These are phyloP conservation scores for Suillus americanus DNA, from an alignment of 768 basidiomycete species.

Conservation along the genomic window DNA sequence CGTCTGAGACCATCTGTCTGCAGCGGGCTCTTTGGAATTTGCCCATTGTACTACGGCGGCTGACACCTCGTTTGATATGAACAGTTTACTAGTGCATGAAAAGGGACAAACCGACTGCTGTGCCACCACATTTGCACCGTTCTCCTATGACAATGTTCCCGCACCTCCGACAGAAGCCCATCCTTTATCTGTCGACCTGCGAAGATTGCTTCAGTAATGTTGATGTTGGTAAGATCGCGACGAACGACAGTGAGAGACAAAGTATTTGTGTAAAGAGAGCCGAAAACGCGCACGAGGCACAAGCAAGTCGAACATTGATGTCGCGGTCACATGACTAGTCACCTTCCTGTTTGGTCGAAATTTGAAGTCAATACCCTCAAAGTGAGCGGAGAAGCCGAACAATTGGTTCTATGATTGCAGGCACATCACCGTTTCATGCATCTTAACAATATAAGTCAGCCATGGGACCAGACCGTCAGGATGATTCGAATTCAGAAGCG, in stretches of 20 bases:
- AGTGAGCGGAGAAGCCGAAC: background rate
- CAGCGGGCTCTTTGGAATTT: slow-evolving; percentile 38
- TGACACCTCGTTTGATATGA: slow-evolving; percentile 30
- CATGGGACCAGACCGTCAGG: background rate
- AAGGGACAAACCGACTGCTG: slow-evolving; percentile 64
- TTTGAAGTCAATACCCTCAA: background rate
- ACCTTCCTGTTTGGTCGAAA: background rate
- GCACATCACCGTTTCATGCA: background rate
- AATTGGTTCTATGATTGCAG: background rate
- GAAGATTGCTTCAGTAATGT: background rate
- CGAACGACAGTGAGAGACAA: background rate
- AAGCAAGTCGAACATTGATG: slow-evolving; percentile 1
- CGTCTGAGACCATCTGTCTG: slow-evolving; percentile 80
- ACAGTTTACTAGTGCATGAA: background rate
- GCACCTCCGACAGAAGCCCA: slow-evolving; percentile 87
- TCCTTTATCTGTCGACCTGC: slow-evolving; percentile 25
- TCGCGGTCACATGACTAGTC: slow-evolving; percentile 13
- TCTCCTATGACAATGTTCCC: slow-evolving; percentile 74
- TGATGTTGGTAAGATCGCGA: background rate
- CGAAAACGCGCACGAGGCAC: slow-evolving; percentile 2
- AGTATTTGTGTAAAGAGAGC: slow-evolving; percentile 2
- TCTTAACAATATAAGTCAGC: background rate
- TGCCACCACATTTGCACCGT: slow-evolving; percentile 81
- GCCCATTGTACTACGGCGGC: slow-evolving; percentile 71
- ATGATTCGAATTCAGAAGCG: background rate